These are phyloP conservation scores for Orbilia blumenaviensis DNA, from an alignment of 2,329 filamentous ascomycete genomes.

Conservation along the genomic window DNA sequence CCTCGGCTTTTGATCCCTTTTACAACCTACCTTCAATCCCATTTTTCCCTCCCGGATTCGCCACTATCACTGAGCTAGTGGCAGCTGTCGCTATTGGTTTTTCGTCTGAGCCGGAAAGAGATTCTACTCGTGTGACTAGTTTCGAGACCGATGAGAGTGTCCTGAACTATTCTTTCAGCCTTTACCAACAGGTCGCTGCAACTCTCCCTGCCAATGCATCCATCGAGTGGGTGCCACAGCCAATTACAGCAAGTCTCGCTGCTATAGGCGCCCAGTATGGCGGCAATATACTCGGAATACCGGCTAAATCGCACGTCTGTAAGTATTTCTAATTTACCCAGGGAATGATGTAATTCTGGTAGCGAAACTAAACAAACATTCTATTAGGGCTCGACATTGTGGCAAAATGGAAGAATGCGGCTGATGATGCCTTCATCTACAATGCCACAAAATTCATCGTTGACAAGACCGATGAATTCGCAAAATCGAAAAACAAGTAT, in stretches of 20 bases:
- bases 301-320: conserved; percentile 23
- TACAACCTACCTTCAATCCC: not conserved
- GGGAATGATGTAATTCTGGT: not conserved
- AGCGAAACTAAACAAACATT: not conserved
- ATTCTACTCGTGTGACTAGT: conserved; percentile 13
- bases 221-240: conserved; percentile 8
- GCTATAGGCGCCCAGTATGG: conserved; percentile 8
- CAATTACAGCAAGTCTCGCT: not conserved
- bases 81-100: conserved; percentile 16
- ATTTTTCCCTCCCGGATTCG: conserved; percentile 19
- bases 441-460: conserved; percentile 28
- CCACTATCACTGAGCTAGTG: conserved; percentile 13
- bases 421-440: conserved; percentile 11
- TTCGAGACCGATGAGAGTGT: conserved; percentile 17
- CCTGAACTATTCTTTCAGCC: not conserved
- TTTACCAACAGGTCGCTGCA: not conserved
- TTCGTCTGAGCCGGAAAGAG: conserved; percentile 17
- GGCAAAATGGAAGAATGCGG: conserved; percentile 23
- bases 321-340: not conserved
- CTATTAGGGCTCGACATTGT: conserved; percentile 15
- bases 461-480: conserved; percentile 20
- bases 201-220: conserved; percentile 15
- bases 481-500: conserved; percentile 11
- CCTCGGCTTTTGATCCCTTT: conserved; percentile 12
- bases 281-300: conserved; percentile 14